Evolutionary conservation across 2,329 filamentous ascomycete species (phyloP).

Genomic region (Xylariaceae sp.): DNA sequence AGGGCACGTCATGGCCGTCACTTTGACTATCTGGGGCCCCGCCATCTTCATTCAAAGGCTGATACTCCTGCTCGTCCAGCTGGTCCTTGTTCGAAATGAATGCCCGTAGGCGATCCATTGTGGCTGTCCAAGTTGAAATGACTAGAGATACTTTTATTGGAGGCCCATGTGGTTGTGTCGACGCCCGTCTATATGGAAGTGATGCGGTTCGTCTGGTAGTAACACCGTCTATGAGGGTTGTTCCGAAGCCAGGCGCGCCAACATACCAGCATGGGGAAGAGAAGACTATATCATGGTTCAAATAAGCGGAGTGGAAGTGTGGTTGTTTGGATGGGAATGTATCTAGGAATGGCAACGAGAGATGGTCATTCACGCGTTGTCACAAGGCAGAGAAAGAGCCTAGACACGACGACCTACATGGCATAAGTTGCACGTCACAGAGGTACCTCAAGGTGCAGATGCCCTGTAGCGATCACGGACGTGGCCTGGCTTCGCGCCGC

Average conservation of each 20-base stretch:
- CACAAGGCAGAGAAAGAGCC: slow-evolving; percentile 9
- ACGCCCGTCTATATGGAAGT: neutral
- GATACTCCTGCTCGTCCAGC: slow-evolving; percentile 30
- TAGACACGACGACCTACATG: too few species aligned
- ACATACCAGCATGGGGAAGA: too few species aligned
- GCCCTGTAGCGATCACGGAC: too few species aligned
- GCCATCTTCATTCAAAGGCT: slow-evolving; percentile 30
- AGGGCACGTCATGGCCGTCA: slow-evolving; percentile 45
- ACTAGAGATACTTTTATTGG: neutral
- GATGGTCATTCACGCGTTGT: slow-evolving; percentile 10
- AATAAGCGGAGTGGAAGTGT: neutral
- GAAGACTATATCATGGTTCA: neutral
- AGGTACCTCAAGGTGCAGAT: too few species aligned
- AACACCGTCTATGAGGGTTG: neutral
- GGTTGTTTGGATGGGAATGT: too few species aligned
- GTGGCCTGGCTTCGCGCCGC: too few species aligned
- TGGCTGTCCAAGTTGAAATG: slow-evolving; percentile 1
- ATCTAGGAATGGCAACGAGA: neutral
- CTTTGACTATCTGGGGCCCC: slow-evolving; percentile 14
- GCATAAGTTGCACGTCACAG: too few species aligned
- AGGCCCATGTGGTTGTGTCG: slow-evolving; percentile 5
- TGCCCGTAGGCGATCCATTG: slow-evolving; percentile 38
- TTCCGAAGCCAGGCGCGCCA: neutral
- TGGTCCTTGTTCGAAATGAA: slow-evolving; percentile 32
- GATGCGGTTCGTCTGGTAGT: neutral